A percentile compares a stretch with the other conserved stretches of the same genome.
These are phyloP conservation scores for Peniophora sp. DNA, from an alignment of 1,284 basidiomycete genomes.

Conservation along the genomic window DNA sequence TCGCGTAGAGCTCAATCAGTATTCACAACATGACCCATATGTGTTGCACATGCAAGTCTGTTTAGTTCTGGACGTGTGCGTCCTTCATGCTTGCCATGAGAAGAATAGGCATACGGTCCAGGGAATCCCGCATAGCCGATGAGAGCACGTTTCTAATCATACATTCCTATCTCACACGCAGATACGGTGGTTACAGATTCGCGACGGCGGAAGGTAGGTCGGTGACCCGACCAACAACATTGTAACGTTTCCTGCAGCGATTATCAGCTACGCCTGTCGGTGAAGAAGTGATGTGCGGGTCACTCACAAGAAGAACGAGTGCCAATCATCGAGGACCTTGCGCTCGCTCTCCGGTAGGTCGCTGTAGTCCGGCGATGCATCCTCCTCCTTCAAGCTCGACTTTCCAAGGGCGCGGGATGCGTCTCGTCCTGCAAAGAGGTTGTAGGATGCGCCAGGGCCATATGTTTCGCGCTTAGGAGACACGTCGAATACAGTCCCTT, in stretches of 20 bases:
- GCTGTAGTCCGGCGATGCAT: conserved; percentile 88
- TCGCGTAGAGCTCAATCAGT: too few relatives aligned
- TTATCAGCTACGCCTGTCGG: not conserved
- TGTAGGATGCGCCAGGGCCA: conserved; percentile 63
- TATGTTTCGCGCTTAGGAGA: conserved; percentile 76
- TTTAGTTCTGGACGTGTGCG: too few relatives aligned
- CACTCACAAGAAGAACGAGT: conserved; percentile 65
- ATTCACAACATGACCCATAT: too few relatives aligned
- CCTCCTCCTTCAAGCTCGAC: conserved; percentile 82
- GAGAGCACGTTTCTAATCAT: too few relatives aligned
- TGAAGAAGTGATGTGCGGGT: conserved; percentile 2
- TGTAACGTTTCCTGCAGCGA: conserved; percentile 65
- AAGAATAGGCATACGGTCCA: too few relatives aligned
- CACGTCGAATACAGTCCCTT: conserved; percentile 85
- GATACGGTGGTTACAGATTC: conserved; percentile 12
- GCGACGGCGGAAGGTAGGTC: conserved; percentile 32
- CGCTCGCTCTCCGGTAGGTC: conserved; percentile 65
- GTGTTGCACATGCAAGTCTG: too few relatives aligned
- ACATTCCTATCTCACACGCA: not conserved
- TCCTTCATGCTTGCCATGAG: too few relatives aligned
- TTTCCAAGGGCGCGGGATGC: conserved; percentile 77
- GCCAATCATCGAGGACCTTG: conserved; percentile 90
- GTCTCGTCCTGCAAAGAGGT: conserved; percentile 85
- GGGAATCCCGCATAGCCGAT: too few relatives aligned
- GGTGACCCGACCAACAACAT: conserved; percentile 64